phyloP scores from a whole-genome alignment of 352 stramenopile species.

The Phytophthora capsici region DNA sequence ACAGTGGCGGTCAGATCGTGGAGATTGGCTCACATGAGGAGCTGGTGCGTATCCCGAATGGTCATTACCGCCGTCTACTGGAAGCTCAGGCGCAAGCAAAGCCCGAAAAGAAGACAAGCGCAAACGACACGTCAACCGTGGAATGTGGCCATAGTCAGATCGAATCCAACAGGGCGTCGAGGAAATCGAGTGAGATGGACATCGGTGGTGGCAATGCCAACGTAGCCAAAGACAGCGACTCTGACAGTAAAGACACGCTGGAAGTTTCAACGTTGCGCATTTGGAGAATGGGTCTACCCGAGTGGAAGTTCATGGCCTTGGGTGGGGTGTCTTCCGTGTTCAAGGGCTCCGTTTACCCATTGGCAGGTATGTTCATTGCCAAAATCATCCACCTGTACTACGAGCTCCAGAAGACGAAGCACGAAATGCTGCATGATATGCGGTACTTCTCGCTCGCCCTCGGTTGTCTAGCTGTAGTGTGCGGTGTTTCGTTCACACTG shows the following conservation, averaged over 20 bases:
- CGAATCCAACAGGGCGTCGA: neutral
- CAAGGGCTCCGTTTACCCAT: conserved; percentile 52
- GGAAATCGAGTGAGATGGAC: conserved; percentile 13
- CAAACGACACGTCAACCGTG: too few relatives aligned
- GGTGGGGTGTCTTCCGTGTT: conserved; percentile 47
- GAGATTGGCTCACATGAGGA: conserved; percentile 94
- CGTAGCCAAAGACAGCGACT: conserved; percentile 2
- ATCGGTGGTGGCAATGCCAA: neutral
- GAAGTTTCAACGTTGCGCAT: conserved; percentile 36
- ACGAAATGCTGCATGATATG: conserved; percentile 46
- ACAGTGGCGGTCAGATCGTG: conserved; percentile 91
- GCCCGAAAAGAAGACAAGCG: neutral
- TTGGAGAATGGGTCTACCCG: conserved; percentile 51
- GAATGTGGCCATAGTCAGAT: too few relatives aligned
- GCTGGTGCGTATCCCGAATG: conserved; percentile 70
- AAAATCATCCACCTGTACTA: conserved; percentile 67
- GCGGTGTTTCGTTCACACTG: conserved; percentile 42
- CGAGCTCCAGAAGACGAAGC: conserved; percentile 40
- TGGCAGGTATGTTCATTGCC: conserved; percentile 57
- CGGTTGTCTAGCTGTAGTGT: conserved; percentile 41
- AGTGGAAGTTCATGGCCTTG: conserved; percentile 57
- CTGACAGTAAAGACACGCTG: neutral
- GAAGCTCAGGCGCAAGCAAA: conserved; percentile 36
- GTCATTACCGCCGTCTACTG: conserved; percentile 55
- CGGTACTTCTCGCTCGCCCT: conserved; percentile 38